phyloP scores from a whole-genome alignment of 129 eudicot genomes.

The Cynara cardunculus region DNA sequence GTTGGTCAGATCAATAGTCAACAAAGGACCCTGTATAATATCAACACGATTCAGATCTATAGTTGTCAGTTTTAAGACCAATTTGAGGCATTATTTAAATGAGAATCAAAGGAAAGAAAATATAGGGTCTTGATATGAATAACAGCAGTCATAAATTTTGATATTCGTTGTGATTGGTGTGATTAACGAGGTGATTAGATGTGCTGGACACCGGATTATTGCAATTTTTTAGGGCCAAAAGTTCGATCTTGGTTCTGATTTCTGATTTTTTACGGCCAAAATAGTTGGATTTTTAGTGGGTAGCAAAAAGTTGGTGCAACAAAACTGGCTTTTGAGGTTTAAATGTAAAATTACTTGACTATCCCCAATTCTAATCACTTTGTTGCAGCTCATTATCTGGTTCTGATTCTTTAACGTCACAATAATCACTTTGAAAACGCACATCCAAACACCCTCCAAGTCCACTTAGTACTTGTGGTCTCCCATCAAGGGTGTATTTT shows the following conservation, averaged over 20 bases:
- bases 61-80: neutral
- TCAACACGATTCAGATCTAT: neutral
- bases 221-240: too few species aligned
- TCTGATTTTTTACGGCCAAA: too few species aligned
- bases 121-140: too few species aligned
- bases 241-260: too few species aligned
- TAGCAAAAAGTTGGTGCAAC: too few species aligned
- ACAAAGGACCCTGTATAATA: constrained; percentile 60
- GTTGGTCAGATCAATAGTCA: constrained; percentile 62
- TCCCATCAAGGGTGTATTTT: neutral
- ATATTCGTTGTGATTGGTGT: too few species aligned
- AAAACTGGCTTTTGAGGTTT: neutral
- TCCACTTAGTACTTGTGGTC: constrained; percentile 7
- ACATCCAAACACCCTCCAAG: neutral
- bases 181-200: too few species aligned
- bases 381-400: neutral
- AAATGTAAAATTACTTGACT: neutral
- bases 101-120: neutral
- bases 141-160: too few species aligned
- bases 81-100: neutral
- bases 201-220: too few species aligned
- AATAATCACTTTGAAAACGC: neutral
- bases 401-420: neutral
- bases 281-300: too few species aligned
- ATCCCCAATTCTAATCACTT: neutral